Evolutionary conservation across 208 protist species (phyloP), one percentile per base, ranked within the genome.

Genomic region (Tritrichomonas musculus): DNA sequence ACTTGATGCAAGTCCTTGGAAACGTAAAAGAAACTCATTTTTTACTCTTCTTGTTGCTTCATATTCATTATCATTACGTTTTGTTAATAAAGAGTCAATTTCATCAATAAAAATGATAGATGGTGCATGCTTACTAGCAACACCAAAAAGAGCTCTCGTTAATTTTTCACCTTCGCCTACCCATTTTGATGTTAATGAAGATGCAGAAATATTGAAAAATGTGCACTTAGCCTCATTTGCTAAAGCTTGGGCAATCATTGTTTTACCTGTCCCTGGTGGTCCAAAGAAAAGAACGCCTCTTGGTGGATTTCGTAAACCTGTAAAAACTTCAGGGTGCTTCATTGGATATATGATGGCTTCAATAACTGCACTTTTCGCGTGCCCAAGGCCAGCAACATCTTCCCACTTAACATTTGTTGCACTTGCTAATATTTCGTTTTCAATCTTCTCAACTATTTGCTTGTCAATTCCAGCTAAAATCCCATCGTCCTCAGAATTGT

Each of bases 11-110:
- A 94, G 94, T 41, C 97, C 97, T 92, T 98, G 96, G 65, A 98
- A 95, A 94, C 98, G 97, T 41, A 98, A 93, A 41, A 99, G 95
- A 92, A 99, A 97, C 92, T 99, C 98, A 0, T 97, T 98, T 95
- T 99, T 99, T 69, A 99, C 88, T 22, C 97, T 93, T 49, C 98
- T 88, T 0, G 75, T 57, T 17, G 57, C 66, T 64, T 93, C 92
- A 50, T 57, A 73, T 50, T 93, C 92, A 11, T 57, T 92, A 39
- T 94, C 92, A 1, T 69, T 65, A 14, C 96, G 65, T 88, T 94
- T 93, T 5, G 94, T 95, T 1, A 97, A 93, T 30, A 97, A 33
- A 0, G 97, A 97, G 92, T 97, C 97, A 64, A 98, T 97, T 94
- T 98, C 97, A 93, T 98, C 93, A 39, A 94, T 92, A 60, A 98